These are phyloP conservation scores for Alternaria longipes DNA, from an alignment of 2,329 filamentous ascomycete species.

Conservation along the genomic window DNA sequence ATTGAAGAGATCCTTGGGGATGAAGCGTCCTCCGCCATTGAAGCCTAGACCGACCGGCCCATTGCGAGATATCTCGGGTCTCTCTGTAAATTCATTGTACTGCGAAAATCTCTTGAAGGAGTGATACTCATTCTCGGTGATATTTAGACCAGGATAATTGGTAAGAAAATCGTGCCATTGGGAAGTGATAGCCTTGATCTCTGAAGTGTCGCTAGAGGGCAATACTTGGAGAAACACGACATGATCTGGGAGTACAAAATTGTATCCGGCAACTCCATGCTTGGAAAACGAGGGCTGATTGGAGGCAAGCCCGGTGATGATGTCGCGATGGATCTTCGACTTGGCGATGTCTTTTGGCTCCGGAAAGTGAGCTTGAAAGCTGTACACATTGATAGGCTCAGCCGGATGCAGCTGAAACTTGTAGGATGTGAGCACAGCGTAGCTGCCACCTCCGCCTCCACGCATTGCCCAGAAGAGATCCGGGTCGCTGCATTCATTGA, in stretches of 20 bases:
- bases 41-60: constrained; percentile 48
- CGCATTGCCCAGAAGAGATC: constrained; percentile 52
- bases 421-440: constrained; percentile 48
- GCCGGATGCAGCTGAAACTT: constrained; percentile 48
- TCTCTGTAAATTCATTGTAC: constrained; percentile 43
- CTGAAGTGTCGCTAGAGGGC: constrained; percentile 36
- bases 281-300: constrained; percentile 43
- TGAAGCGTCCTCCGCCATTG: constrained; percentile 45
- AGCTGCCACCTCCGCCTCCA: constrained; percentile 49
- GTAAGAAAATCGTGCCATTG: constrained; percentile 45
- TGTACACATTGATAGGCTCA: constrained; percentile 48
- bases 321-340: constrained; percentile 43
- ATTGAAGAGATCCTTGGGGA: constrained; percentile 42
- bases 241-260: constrained; percentile 44
- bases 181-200: constrained; percentile 38
- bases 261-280: constrained; percentile 48
- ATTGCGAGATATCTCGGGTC: constrained; percentile 43
- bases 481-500: constrained; percentile 47
- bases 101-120: constrained; percentile 44
- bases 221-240: constrained; percentile 46
- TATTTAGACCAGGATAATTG: constrained; percentile 43
- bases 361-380: constrained; percentile 45
- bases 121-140: constrained; percentile 45
- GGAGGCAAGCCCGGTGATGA: constrained; percentile 42
- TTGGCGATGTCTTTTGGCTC: constrained; percentile 39